Conservation (phyloP, 768 basidiomycete genomes). For the Pisolithus orientalis region DNA sequence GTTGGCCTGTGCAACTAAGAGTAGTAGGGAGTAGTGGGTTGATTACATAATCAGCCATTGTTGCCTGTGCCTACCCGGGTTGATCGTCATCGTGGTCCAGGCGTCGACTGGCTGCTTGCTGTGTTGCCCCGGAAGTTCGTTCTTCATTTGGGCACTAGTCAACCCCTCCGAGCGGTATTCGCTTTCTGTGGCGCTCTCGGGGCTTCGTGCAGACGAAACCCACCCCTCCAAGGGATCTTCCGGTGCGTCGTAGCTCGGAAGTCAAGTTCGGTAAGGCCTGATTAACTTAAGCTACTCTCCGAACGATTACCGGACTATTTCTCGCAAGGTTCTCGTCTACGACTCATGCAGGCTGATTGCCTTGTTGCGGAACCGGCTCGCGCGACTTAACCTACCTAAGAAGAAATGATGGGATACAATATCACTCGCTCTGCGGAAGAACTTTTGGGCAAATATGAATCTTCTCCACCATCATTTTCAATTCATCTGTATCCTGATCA, state of each 20-base stretch:
- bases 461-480: constrained; percentile 65
- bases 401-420: constrained; percentile 66
- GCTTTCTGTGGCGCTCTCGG: not conserved
- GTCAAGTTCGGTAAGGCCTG: not conserved
- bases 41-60: constrained; percentile 18
- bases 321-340: not conserved
- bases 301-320: not conserved
- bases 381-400: constrained; percentile 9
- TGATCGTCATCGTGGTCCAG: not conserved
- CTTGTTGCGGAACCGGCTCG: constrained; percentile 1
- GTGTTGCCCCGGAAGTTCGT: not conserved
- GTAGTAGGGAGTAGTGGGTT: not conserved
- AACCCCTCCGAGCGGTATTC: not conserved
- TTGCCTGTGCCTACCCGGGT: constrained; percentile 9
- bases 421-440: constrained; percentile 56
- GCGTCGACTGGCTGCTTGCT: not conserved
- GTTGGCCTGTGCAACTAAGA: not conserved
- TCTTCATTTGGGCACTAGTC: not conserved
- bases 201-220: too few relatives aligned
- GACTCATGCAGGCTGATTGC: constrained; percentile 2
- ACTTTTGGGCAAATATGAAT: constrained; percentile 51
- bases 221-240: not conserved
- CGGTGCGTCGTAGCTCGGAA: not conserved
- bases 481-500: constrained; percentile 74
- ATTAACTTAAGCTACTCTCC: not conserved